Conservation (phyloP, 2,329 filamentous ascomycete species). For the Alternaria rosae region DNA sequence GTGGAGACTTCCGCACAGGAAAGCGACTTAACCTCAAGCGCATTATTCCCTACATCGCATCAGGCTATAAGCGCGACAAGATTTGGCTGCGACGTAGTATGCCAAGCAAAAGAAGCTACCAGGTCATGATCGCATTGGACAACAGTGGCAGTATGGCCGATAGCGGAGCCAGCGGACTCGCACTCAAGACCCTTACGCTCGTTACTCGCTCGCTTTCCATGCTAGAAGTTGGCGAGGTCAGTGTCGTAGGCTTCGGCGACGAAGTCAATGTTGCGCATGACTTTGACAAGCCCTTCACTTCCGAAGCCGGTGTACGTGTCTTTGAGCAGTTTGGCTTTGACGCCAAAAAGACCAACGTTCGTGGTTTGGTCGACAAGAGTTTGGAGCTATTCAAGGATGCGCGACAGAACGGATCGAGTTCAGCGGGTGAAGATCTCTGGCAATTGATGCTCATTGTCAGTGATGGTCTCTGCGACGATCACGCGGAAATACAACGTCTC, state of each 20-base stretch:
- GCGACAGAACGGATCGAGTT: conserved; percentile 62
- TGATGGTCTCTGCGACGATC: conserved; percentile 90
- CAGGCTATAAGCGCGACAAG: conserved; percentile 98
- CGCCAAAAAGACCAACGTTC: conserved; percentile 86
- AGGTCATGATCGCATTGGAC: conserved; percentile 96
- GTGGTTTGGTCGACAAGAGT: conserved; percentile 75
- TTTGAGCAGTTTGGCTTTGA: conserved; percentile 85
- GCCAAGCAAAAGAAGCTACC: conserved; percentile 92
- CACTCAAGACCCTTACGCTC: conserved; percentile 93
- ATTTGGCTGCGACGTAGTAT: conserved; percentile 98
- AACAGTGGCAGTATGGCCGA: conserved; percentile 96
- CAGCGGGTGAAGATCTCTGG: conserved; percentile 77
- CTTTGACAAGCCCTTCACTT: conserved; percentile 81
- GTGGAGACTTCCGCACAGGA: conserved; percentile 94
- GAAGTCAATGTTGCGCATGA: conserved; percentile 85
- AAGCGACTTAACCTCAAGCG: conserved; percentile 99
- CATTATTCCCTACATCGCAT: conserved; percentile 99
- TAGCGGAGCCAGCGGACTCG: conserved; percentile 75
- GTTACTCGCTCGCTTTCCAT: conserved; percentile 86
- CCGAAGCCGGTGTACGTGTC: conserved; percentile 81
- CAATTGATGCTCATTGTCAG: conserved; percentile 93
- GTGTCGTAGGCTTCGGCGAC: conserved; percentile 86
- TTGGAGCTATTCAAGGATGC: conserved; percentile 84
- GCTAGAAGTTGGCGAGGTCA: conserved; percentile 94
- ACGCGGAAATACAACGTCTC: conserved; percentile 81